Conservation (phyloP, 208 protist species). For the Leishmania guyanensis region DNA sequence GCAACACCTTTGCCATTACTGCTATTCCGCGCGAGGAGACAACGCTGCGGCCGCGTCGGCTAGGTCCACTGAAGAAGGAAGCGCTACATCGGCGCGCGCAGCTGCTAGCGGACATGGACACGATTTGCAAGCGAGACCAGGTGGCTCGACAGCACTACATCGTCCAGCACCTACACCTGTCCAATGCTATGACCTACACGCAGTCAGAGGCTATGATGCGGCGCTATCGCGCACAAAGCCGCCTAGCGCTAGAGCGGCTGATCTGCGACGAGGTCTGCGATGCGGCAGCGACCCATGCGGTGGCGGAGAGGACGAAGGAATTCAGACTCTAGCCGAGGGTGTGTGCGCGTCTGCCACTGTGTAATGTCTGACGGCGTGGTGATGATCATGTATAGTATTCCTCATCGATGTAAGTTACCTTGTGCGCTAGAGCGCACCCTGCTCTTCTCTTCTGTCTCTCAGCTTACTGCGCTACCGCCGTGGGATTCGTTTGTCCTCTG, state of each 20-base stretch:
- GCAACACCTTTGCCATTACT: slow-evolving; percentile 16
- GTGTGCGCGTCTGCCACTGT: not conserved
- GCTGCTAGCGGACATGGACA: slow-evolving; percentile 23
- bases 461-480: not conserved
- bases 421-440: not conserved
- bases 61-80: slow-evolving; percentile 20
- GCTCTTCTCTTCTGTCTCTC: not conserved
- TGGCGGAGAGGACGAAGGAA: not conserved
- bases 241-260: slow-evolving; percentile 29
- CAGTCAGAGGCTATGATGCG: slow-evolving; percentile 31
- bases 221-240: slow-evolving; percentile 19
- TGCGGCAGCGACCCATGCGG: not conserved
- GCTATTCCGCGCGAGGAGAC: slow-evolving; percentile 23
- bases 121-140: slow-evolving; percentile 23
- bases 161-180: slow-evolving; percentile 28
- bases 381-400: not conserved
- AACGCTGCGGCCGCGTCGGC: slow-evolving; percentile 13
- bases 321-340: not conserved
- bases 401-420: not conserved
- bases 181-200: slow-evolving; percentile 22
- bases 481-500: not conserved
- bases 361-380: not conserved
- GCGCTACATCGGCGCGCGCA: slow-evolving; percentile 15
- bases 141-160: slow-evolving; percentile 29
- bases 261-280: not conserved